These are phyloP conservation scores for Alternaria viburni DNA, from an alignment of 2,329 filamentous ascomycete species.

Conservation along the genomic window DNA sequence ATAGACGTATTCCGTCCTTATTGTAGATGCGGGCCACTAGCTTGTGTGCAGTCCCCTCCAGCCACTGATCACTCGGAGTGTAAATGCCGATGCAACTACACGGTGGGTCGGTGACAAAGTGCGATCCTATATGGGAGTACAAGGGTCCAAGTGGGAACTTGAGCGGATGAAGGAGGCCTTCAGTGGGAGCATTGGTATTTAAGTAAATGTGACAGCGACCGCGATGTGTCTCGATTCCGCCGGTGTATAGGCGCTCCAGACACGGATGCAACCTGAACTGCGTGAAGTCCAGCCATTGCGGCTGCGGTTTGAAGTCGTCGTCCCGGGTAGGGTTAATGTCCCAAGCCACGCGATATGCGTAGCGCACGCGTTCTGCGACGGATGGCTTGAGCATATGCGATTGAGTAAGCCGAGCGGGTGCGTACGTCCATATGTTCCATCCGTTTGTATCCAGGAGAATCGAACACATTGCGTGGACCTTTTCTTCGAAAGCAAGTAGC, in stretches of 20 bases:
- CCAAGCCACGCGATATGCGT: background rate
- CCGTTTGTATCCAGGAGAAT: background rate
- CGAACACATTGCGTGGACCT: background rate
- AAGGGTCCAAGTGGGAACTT: background rate
- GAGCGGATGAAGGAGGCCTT: background rate
- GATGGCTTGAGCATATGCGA: background rate
- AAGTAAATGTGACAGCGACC: background rate
- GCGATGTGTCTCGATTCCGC: background rate
- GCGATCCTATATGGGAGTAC: background rate
- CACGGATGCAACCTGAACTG: background rate
- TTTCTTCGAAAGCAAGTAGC: background rate
- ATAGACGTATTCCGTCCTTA: background rate
- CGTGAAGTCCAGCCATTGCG: background rate
- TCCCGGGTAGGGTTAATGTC: background rate
- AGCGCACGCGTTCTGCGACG: background rate
- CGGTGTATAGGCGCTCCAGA: background rate
- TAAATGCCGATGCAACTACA: background rate
- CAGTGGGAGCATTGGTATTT: background rate
- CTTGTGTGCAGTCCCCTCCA: background rate
- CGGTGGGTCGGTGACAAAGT: background rate
- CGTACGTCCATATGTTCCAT: background rate
- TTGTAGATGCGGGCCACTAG: background rate
- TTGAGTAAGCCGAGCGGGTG: background rate
- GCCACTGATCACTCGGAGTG: background rate
- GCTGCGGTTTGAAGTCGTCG: background rate